Base-by-base conservation (phyloP, 2,329 filamentous ascomycete species). In the Cadophora sp. region DNA sequence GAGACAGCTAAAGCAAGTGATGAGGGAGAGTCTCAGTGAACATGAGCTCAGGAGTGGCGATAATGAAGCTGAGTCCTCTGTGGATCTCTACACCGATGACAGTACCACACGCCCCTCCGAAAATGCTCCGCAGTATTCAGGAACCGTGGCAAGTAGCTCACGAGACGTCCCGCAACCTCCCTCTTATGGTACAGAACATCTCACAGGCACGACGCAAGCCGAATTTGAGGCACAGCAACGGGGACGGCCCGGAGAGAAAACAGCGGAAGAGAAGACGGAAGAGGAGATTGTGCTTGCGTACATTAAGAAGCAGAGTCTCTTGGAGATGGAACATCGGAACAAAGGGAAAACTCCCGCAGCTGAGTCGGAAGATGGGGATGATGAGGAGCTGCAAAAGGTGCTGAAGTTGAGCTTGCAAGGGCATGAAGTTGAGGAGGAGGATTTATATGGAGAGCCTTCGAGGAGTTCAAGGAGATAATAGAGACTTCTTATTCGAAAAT, bases 261-360 rank as follows among this genome's bases (percentile, higher is more conserved):
- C 24, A 29, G 24, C 7, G 14, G 50, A 27, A 29, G 50, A 53
- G 26, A 53, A 53, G 50, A 53, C 9, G 14, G 26, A 29, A 29
- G 50, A 53, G 11, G 50, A 26, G 50, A 53, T 91, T 67, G 86
- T 94, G 9, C 78, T 94, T 76, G 91, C 93, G 74, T 93, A 92
- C 77, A 85, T 93, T 51, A 92, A 91, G 83, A 91, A 89, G 81
- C 91, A 94, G 81, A 93, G 91, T 77, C 76, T 93, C 51, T 83
- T 86, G 0, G 92, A 95, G 79, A 89, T 89, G 71, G 83, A 89
- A 76, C 79, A 83, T 72, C 73, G 55, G 62, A 51, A 67, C 43
- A 46, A 9, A 22, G 43, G 43, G 19, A 46, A 5, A 4, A 22
- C 2, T 46, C 43, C 16, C 8, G 16, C 19, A 4, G 43, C 16